Percentiles rank a stretch among this genome's conserved stretches.
Conservation (phyloP, 495 filamentous ascomycete genomes). For the Trypethelium eluteriae region DNA sequence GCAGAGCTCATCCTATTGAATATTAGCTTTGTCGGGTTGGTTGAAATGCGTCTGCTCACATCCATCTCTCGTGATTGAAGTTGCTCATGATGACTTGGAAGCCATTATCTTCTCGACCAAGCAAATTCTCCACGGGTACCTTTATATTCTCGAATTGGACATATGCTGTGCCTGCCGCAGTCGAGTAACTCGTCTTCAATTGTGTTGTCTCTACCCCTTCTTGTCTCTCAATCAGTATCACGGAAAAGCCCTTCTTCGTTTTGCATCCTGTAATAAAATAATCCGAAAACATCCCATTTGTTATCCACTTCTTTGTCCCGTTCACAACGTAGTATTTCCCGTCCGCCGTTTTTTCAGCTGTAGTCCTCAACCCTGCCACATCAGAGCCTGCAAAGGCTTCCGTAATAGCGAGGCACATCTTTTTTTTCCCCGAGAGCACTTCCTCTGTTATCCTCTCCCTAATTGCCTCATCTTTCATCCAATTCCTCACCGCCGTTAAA, state of each 20-base stretch:
- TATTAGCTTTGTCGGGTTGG: conserved; percentile 21
- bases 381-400: conserved; percentile 86
- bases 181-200: conserved; percentile 83
- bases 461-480: conserved; percentile 57
- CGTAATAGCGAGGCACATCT: conserved; percentile 80
- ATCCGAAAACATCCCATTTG: conserved; percentile 75
- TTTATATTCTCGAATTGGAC: conserved; percentile 82
- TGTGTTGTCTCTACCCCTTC: conserved; percentile 64
- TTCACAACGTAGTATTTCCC: conserved; percentile 81
- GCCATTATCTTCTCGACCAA: conserved; percentile 79
- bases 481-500: conserved; percentile 74
- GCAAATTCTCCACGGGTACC: conserved; percentile 69
- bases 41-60: conserved; percentile 23
- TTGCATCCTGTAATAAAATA: conserved; percentile 79
- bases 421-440: conserved; percentile 72
- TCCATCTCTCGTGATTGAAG: conserved; percentile 76
- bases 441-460: conserved; percentile 61
- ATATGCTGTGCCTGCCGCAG: conserved; percentile 69
- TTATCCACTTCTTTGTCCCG: conserved; percentile 92
- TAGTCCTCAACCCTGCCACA: conserved; percentile 75
- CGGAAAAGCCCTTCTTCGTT: conserved; percentile 74
- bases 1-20: conserved; percentile 44
- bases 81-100: conserved; percentile 84
- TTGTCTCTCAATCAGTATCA: conserved; percentile 65
- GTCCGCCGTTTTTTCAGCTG: conserved; percentile 71